A percentile compares a stretch with the other conserved stretches of the same genome.
Evolutionary conservation across 495 filamentous ascomycete genomes (phyloP).

Genomic region (Halenospora varia): DNA sequence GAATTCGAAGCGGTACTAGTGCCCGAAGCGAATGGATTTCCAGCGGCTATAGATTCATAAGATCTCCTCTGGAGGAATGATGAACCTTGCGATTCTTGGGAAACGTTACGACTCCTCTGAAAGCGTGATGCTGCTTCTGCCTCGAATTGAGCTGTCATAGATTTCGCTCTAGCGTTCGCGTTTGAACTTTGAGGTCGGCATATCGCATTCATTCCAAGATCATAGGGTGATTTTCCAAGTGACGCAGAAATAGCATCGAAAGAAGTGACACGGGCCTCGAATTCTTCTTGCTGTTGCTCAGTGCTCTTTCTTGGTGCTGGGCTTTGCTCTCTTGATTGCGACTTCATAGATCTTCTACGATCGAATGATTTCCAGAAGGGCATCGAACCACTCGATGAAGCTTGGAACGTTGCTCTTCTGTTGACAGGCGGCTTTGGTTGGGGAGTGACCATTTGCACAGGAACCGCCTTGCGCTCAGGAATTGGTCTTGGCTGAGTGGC

Average conservation of each 20-base stretch:
- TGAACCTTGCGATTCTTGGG: not conserved
- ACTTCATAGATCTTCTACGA: not conserved
- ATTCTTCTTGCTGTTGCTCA: constrained; percentile 2
- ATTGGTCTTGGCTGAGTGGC: too few relatives aligned
- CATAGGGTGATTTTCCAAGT: constrained; percentile 13
- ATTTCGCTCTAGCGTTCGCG: constrained; percentile 6
- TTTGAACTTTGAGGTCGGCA: not conserved
- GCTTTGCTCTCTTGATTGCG: not conserved
- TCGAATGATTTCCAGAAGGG: constrained; percentile 3
- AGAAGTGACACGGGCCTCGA: constrained; percentile 12
- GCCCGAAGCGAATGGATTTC: not conserved
- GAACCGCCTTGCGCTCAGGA: too few relatives aligned
- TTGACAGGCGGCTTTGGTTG: not conserved
- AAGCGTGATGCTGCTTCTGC: constrained; percentile 11
- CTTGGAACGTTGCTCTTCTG: not conserved
- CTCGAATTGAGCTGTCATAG: constrained; percentile 20
- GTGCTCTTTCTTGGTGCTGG: not conserved
- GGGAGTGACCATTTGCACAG: too few relatives aligned
- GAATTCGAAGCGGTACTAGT: not conserved
- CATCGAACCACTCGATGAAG: not conserved
- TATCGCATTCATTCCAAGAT: constrained; percentile 1
- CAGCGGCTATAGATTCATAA: not conserved
- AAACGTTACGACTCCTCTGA: not conserved
- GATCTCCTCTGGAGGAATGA: not conserved
- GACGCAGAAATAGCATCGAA: not conserved